These are phyloP conservation scores for Chloropicon primus DNA, from an alignment of 139 green algal species.

Conservation along the genomic window DNA sequence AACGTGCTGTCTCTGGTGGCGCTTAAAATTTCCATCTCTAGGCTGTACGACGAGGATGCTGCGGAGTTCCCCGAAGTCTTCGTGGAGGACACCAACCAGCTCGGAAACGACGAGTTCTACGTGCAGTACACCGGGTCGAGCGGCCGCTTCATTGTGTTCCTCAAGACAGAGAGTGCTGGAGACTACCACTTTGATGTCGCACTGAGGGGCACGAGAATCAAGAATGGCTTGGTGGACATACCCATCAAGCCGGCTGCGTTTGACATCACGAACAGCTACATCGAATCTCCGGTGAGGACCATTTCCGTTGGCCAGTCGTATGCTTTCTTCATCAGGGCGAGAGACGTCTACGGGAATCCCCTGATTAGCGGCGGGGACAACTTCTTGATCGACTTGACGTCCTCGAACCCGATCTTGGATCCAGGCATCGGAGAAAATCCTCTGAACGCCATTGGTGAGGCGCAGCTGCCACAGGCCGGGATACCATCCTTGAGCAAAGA, in stretches of 20 bases:
- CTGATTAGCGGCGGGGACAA: constrained; percentile 1
- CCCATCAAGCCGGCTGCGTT: neutral
- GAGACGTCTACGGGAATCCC: constrained; percentile 15
- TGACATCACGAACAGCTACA: neutral
- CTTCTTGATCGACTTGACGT: neutral
- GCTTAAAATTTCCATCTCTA: neutral
- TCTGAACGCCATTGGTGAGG: constrained; percentile 2
- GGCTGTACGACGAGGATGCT: neutral
- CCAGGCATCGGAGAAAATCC: constrained; percentile 6
- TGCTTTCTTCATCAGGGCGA: constrained; percentile 3
- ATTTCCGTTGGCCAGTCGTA: neutral
- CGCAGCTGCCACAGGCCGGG: neutral
- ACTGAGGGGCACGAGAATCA: neutral
- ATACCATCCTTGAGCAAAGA: neutral
- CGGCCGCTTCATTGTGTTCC: neutral
- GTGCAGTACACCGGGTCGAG: neutral
- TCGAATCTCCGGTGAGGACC: neutral
- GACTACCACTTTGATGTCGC: neutral
- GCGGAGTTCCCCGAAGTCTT: neutral
- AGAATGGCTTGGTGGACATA: neutral
- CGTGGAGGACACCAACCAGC: neutral
- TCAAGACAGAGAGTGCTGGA: neutral
- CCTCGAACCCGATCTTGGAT: neutral
- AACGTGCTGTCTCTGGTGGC: neutral
- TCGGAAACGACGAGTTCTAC: neutral